A percentile compares a stretch with the other conserved stretches of the same genome.
phyloP scores from a whole-genome alignment of 2,329 filamentous ascomycete species.

The Allantophomopsis lycopodina region DNA sequence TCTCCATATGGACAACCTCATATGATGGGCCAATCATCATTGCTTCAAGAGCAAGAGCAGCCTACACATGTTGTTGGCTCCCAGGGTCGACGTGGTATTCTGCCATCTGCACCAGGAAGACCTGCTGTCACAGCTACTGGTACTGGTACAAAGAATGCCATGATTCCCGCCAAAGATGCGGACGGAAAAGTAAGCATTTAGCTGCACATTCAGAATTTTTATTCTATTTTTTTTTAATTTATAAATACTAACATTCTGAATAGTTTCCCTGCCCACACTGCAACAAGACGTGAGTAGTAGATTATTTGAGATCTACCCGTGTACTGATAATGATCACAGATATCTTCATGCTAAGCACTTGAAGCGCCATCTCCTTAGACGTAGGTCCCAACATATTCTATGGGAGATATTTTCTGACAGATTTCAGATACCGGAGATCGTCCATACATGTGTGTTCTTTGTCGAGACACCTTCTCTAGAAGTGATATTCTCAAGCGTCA shows the following conservation, averaged over 20 bases:
- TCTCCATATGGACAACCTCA: conserved; percentile 47
- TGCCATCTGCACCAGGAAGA: conserved; percentile 80
- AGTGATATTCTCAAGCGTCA: conserved; percentile 98
- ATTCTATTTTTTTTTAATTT: too few species aligned
- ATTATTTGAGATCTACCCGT: too few species aligned
- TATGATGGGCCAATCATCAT: conserved; percentile 40
- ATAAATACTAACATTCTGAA: too few species aligned
- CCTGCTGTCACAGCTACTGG: conserved; percentile 63
- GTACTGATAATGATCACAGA: too few species aligned
- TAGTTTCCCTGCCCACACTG: conserved; percentile 88
- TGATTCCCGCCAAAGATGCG: conserved; percentile 86
- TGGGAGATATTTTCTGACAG: too few species aligned
- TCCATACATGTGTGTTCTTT: conserved; percentile 95
- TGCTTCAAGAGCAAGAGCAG: conserved; percentile 43
- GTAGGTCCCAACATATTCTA: conserved; percentile 40
- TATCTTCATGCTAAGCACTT: conserved; percentile 96
- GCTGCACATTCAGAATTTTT: too few species aligned
- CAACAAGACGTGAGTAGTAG: conserved; percentile 55
- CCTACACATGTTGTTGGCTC: conserved; percentile 91
- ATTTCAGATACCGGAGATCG: conserved; percentile 82
- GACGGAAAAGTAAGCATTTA: conserved; percentile 55
- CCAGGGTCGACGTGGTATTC: conserved; percentile 79
- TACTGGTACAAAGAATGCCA: conserved; percentile 60
- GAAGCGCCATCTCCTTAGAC: conserved; percentile 88
- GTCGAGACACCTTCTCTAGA: conserved; percentile 93